Evolutionary conservation across 179 eudicot genomes (phyloP), one percentile per base, ranked within the genome.

Genomic region (Beta lomatogona): DNA sequence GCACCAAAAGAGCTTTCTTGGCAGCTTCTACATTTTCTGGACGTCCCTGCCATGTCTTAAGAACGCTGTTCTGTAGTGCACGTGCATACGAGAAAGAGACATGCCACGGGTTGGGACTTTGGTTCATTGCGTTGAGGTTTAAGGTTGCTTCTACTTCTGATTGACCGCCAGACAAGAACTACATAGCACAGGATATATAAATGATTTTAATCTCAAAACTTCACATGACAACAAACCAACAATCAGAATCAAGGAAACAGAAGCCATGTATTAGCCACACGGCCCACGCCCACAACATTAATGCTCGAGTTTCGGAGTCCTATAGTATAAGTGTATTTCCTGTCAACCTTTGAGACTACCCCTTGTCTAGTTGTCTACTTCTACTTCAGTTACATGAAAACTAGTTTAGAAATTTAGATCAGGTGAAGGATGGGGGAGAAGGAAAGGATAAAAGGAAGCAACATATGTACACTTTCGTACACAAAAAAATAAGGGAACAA

Each of bases 151-250:
- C 93, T 31, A 81, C 89, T 80, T 90, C 93, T 63, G 91, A 90
- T 87, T 90, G 90, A 65, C 93, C 93, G 28, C 93, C 91, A 0
- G 91, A 89, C 85, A 90, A 89, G 77, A 90, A 90, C 91, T 90
- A 67, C 50, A 71, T 36, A 36, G n/a, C 25, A 46, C 8, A 55
- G 28, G 8, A 63, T n/a, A 6, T 9, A 15, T 5, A 45, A 5
- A 36, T 21, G 3, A 25, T 19, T 48, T 75, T 52, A 65, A 6
- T n/a, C 61, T 70, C 76, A 14, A 15, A 64, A 45, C 21, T 22
- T 36, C 1, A 55, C n/a, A 45, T 22, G n/a, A 52, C 50, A 48
- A 36, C 19, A 73, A 25, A 2, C 11, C 70, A 77, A 6, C 10
- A 64, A 25, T 48, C 21, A 50, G 21, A 9, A 63, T 52, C 16